phyloP scores from a whole-genome alignment of 2,329 filamentous ascomycete species.

The Aspergillus awamori region DNA sequence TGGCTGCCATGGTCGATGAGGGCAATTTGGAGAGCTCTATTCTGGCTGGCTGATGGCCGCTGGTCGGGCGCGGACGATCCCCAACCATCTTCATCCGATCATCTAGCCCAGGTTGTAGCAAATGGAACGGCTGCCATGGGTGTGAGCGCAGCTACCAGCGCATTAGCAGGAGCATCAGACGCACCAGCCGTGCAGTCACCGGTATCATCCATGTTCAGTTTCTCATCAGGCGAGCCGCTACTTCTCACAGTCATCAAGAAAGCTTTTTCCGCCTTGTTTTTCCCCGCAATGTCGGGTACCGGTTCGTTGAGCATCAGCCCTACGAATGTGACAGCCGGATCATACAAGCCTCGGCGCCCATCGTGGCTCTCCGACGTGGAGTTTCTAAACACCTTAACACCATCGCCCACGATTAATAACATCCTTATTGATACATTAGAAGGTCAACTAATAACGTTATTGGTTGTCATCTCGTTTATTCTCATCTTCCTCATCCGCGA shows the following conservation, averaged over 20 bases:
- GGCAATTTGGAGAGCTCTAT: slow-evolving; percentile 87
- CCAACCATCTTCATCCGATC: slow-evolving; percentile 26
- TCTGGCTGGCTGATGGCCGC: slow-evolving; percentile 87
- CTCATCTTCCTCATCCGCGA: slow-evolving; percentile 95
- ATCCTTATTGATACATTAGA: slow-evolving; percentile 82
- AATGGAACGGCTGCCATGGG: slow-evolving; percentile 31
- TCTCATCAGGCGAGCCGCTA: slow-evolving; percentile 48
- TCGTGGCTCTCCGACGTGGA: slow-evolving; percentile 62
- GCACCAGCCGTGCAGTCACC: slow-evolving; percentile 38
- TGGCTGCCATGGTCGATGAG: slow-evolving; percentile 90
- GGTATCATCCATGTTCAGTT: slow-evolving; percentile 45
- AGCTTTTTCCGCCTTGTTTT: slow-evolving; percentile 40
- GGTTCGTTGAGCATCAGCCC: slow-evolving; percentile 30
- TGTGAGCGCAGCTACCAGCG: slow-evolving; percentile 25
- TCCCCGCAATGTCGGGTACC: slow-evolving; percentile 32
- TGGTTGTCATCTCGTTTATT: slow-evolving; percentile 92
- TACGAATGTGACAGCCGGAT: slow-evolving; percentile 30
- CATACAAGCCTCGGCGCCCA: slow-evolving; percentile 42
- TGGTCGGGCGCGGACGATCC: slow-evolving; percentile 50
- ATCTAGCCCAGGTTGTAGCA: slow-evolving; percentile 26
- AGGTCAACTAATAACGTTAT: slow-evolving; percentile 87
- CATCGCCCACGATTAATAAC: slow-evolving; percentile 72
- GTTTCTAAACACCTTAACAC: slow-evolving; percentile 61
- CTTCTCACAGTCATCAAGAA: slow-evolving; percentile 52
- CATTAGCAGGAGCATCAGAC: slow-evolving; percentile 28